Evolutionary conservation across 441 rosid species (phyloP), one percentile per base, ranked within the genome.

Genomic region (Populus hybrid): DNA sequence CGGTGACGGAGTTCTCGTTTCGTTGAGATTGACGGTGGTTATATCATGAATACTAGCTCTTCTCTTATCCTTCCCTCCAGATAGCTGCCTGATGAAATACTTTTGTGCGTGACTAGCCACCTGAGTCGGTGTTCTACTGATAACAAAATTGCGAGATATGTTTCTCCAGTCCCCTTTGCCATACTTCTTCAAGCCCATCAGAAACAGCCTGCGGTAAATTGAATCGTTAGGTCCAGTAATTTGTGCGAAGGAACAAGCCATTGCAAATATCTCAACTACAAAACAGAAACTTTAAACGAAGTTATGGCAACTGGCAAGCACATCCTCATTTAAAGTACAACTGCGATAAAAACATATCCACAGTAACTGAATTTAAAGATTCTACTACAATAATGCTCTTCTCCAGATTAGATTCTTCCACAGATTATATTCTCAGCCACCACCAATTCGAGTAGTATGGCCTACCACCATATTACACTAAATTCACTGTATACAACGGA

Each of bases 161-260:
- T 93, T 94, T 83, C 99, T 91, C 99, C 99, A 95, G 79, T 95
- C 99, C 35, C 99, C 99, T 85, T 94, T 95, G 11, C 99, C 99
- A 82, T 92, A 90, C 84, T 91, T 95, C 74, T 95, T 89, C 65
- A 95, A 84, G 9, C 99, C 99, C 95, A 91, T 87, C 73, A 95
- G 87, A 79, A 95, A 95, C 67, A 88, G 90, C 86, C 98, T 95
- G 94, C 84, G 53, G 32, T 18, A 1, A 76, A 64, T 72, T 71
- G 36, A 80, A 78, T 75, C 64, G 77, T 66, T 36, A 72, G 63
- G 66, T 72, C 36, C 61, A 38, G 6, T 8, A 46, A 46, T 32
- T 21, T 16, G 7, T n/a, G 46, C 21, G 10, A 40, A 28, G 21
- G 63, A 68, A 36, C 68, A 78, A 23, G 8, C n/a, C 72, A 20